Base-by-base conservation (phyloP, 129 eudicot genomes). In the Tanacetum coccineum region DNA sequence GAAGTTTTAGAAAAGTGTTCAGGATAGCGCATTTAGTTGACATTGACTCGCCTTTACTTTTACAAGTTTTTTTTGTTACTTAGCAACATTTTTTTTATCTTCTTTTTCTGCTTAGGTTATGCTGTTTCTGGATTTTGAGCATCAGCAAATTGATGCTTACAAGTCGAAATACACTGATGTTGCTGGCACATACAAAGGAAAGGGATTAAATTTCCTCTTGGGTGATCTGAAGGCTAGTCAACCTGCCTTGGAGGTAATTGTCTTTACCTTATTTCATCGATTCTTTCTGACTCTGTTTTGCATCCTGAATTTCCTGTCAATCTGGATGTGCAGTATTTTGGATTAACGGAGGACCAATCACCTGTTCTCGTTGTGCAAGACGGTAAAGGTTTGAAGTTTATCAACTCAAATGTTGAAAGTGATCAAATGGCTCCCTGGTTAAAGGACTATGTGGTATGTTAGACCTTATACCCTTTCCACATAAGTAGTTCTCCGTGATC, bases 361-460 rank as follows among this genome's bases (percentile, higher is more conserved):
- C 98, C 98, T 48, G 74, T 86, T 53, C 75, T 92, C 56, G 28
- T 92, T 67, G 77, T 92, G 42, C 96, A 88, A 78, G 76, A 83
- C 48, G 82, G 70, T 49, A 88, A 86, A 50, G 91, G 91, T 30
- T 61, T 78, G 64, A 92, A 92, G 80, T 92, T 81, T 72, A 81
- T 88, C 14, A 88, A 88, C 53, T 55, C 89, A 74, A 86, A 88
- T 68, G 81, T 88, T 59, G 86, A 88, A 79, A 85, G 88, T 73
- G 95, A 86, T 67, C 95, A 88, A 51, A 50, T 92, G 56, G 86
- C 85, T 3, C 67, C 87, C 72, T 92, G 96, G 95, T 84, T 92
- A 74, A 82, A 86, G 71, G 96, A 88, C 25, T 88, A 70, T 64
- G 71, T 76, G 95, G 98, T 92, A 62, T 30, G 36, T 25, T 44